Evolutionary conservation across 164 flowering plant genomes (phyloP), one percentile per base, ranked within the genome.

Genomic region (Sedum album): DNA sequence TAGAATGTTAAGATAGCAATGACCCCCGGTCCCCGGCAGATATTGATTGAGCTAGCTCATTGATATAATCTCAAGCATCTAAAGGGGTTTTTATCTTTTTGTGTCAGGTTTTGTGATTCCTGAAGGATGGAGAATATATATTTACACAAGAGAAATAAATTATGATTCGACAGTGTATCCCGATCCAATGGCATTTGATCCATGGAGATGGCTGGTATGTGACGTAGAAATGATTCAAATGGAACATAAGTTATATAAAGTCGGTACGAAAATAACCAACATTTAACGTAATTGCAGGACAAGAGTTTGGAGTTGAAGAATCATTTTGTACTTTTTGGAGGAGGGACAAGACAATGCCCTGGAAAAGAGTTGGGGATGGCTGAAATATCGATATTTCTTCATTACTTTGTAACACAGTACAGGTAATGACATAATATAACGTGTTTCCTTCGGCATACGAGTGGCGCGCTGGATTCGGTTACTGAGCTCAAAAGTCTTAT

Each of bases 321-420:
- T 67, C 71, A 83, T 69, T 80, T 77, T 66, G 70, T 88, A 64
- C 39, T 90, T 30, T 93, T 90, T 76, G 98, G 98, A 63, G 96
- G 89, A 35, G 98, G 98, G 60, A 82, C 73, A 10, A 80, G 98
- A 71, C 83, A 74, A 26, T 93, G 98, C 69, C 98, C 96, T 10
- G 98, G 98, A 69, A 93, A 93, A 71, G 98, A 93, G 74, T 73
- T 88, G 57, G 96, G 96, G 31, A 79, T 88, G 6, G 87, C 82
- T 5, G 93, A 83, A 73, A 81, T 93, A 31, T 83, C 97, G 1
- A 79, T 81, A 53, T 89, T 90, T 73, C 88, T 90, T 68, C 96
- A 93, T 73, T 86, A 93, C 78, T 85, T 93, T 72, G 83, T 93
- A 39, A 89, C 96, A n/a, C 77, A 78, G 79, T 93, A 89, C 83